phyloP scores from a whole-genome alignment of 2,329 filamentous ascomycete species.

The Aschersonia sp. region DNA sequence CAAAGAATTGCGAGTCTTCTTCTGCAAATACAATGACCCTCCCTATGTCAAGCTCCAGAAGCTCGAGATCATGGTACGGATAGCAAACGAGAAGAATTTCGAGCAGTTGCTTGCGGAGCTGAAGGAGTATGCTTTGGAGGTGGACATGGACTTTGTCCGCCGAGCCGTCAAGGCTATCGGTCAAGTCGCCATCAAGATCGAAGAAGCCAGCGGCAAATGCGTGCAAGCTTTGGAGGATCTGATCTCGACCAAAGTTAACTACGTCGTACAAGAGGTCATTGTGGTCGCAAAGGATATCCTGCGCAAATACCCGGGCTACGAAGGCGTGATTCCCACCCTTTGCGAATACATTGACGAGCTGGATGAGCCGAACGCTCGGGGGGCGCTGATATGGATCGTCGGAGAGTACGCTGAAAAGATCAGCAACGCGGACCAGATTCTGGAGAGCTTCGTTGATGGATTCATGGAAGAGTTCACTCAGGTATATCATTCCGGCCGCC shows the following conservation, averaged over 20 bases:
- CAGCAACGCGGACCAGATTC: conserved; percentile 90
- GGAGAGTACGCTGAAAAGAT: conserved; percentile 99
- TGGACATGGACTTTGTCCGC: conserved; percentile 97
- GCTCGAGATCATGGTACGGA: conserved; percentile 97
- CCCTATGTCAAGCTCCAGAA: conserved; percentile 97
- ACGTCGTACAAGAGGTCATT: conserved; percentile 94
- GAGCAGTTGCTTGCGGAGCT: conserved; percentile 88
- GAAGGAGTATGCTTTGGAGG: conserved; percentile 94
- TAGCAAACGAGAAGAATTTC: conserved; percentile 93
- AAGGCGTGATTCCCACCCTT: conserved; percentile 91
- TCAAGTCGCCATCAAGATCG: conserved; percentile 97
- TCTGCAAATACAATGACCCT: conserved; percentile 99
- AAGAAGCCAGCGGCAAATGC: conserved; percentile 85
- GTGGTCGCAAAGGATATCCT: conserved; percentile 99
- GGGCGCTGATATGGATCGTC: conserved; percentile 94
- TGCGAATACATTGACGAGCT: conserved; percentile 95
- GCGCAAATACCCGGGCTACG: conserved; percentile 92
- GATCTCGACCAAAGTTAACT: conserved; percentile 96
- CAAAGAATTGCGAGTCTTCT: conserved; percentile 96
- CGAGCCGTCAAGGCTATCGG: conserved; percentile 92
- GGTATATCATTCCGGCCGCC: conserved; percentile 24
- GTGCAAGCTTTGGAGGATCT: conserved; percentile 87
- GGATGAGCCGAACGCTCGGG: conserved; percentile 83
- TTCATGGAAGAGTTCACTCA: conserved; percentile 96
- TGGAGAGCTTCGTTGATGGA: conserved; percentile 79